These are phyloP conservation scores for Cytospora leucostoma DNA, from an alignment of 2,329 filamentous ascomycete genomes.

Conservation along the genomic window DNA sequence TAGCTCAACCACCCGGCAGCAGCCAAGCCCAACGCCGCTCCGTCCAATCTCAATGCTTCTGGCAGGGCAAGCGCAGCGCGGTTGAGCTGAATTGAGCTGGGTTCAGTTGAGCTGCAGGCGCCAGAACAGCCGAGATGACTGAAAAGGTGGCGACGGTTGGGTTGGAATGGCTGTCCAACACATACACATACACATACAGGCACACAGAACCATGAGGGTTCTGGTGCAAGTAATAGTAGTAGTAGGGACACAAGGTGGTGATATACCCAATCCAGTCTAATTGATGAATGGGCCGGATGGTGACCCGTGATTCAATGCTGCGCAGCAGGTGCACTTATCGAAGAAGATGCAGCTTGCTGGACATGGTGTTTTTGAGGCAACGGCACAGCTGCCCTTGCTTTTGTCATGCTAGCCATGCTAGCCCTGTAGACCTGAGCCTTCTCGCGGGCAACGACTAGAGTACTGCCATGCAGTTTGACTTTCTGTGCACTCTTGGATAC, in stretches of 20 bases:
- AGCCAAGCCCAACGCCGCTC: constrained; percentile 23
- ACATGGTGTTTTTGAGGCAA: background rate
- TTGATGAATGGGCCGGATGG: background rate
- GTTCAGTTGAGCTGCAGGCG: constrained; percentile 13
- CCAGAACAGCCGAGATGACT: constrained; percentile 11
- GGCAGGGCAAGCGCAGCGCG: constrained; percentile 15
- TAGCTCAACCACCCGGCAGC: constrained; percentile 24
- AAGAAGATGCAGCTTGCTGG: background rate
- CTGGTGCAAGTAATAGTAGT: background rate
- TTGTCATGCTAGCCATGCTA: background rate
- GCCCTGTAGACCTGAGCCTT: background rate
- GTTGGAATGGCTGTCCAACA: constrained; percentile 12
- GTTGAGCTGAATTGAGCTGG: constrained; percentile 1
- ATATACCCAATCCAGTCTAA: background rate
- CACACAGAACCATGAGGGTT: background rate
- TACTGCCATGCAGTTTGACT: background rate
- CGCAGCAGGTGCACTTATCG: background rate
- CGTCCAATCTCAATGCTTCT: constrained; percentile 17
- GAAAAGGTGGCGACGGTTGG: constrained; percentile 20
- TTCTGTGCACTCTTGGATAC: background rate
- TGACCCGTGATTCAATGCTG: background rate
- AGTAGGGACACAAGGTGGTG: background rate
- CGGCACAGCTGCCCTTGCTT: constrained; percentile 2
- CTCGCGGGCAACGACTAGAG: background rate
- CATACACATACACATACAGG: constrained; percentile 9